phyloP scores from a whole-genome alignment of 345 rosid species.

The Lepidium sativum region DNA sequence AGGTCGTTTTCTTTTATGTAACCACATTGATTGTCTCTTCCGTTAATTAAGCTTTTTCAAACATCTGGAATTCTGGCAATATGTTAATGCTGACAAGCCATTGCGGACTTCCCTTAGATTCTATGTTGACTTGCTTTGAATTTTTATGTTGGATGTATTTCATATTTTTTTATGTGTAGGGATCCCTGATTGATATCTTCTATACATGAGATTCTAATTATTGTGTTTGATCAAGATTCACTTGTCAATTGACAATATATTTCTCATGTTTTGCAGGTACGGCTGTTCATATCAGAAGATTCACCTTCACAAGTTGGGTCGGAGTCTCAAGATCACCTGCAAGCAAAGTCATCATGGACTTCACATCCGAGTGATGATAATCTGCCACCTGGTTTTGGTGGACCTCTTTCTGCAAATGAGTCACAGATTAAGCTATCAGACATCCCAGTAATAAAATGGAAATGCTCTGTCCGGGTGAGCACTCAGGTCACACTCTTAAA shows the following conservation, averaged over 20 bases:
- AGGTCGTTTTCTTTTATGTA: background rate
- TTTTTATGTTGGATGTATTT: background rate
- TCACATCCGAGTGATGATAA: constrained; percentile 55
- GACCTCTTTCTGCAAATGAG: constrained; percentile 39
- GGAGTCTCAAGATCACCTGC: constrained; percentile 84
- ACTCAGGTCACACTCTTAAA: background rate
- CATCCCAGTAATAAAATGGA: constrained; percentile 71
- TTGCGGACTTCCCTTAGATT: background rate
- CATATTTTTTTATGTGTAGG: background rate
- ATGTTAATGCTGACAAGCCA: background rate
- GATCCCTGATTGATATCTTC: constrained; percentile 4
- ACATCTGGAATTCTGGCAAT: background rate
- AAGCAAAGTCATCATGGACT: constrained; percentile 60
- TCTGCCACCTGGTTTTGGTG: constrained; percentile 93
- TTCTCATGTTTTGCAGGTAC: constrained; percentile 43
- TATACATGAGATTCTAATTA: background rate
- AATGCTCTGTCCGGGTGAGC: constrained; percentile 58
- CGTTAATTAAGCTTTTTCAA: background rate
- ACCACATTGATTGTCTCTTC: constrained; percentile 3
- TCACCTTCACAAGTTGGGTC: constrained; percentile 83
- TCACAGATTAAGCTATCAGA: constrained; percentile 52
- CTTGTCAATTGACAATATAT: constrained; percentile 14
- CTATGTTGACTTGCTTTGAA: background rate
- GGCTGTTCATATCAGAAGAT: constrained; percentile 78
- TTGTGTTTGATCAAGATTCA: constrained; percentile 2